A percentile compares a stretch with the other conserved stretches of the same genome.
Evolutionary conservation across 208 protist genomes (phyloP).

Genomic region (Acanthamoeba healyi): DNA sequence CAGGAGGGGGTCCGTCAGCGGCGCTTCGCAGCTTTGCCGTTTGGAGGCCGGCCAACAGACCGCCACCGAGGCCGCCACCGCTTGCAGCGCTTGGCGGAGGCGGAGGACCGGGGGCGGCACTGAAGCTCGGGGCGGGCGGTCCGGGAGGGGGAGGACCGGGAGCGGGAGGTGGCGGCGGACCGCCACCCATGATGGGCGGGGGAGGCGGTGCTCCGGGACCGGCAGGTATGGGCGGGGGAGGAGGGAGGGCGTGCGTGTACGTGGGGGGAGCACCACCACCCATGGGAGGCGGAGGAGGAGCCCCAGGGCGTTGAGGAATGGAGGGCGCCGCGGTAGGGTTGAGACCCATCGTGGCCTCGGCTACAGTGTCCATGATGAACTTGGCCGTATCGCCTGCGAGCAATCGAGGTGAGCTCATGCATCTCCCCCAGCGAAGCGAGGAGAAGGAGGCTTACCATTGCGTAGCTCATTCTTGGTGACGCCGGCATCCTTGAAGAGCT

Average conservation of each 20-base stretch:
- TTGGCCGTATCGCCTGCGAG: conserved; percentile 75
- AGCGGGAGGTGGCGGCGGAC: not conserved
- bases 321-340: conserved; percentile 14
- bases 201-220: not conserved
- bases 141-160: not conserved
- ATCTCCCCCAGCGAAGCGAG: not conserved
- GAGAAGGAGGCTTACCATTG: not conserved
- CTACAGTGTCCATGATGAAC: conserved; percentile 77
- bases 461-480: conserved; percentile 83
- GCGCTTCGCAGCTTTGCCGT: not conserved
- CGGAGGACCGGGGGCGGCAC: not conserved
- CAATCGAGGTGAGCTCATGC: too few relatives aligned
- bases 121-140: not conserved
- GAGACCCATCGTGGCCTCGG: conserved; percentile 43
- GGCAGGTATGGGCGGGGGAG: not conserved
- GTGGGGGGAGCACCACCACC: too few relatives aligned
- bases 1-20: not conserved
- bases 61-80: not conserved
- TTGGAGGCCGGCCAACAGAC: not conserved
- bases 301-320: not conserved
- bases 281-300: not conserved
- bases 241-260: not conserved
- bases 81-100: not conserved
- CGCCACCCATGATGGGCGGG: not conserved
- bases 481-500: conserved; percentile 81